phyloP scores from a whole-genome alignment of 805 yeast species.

The Candida dajiaensis region DNA sequence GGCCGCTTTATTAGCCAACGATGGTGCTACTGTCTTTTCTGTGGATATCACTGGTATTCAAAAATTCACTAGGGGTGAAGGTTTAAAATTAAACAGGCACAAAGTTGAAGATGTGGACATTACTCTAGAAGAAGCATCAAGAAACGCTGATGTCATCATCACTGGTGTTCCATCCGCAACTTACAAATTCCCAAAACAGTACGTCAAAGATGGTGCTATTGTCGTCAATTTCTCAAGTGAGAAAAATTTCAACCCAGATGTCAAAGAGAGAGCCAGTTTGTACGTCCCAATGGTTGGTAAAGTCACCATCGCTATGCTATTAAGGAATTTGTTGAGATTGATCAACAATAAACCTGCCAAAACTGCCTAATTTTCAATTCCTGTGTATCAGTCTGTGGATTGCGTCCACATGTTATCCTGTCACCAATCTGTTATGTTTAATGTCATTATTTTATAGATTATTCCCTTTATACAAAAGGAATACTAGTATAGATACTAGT shows the following conservation, averaged over 20 bases:
- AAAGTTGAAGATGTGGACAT: conserved; percentile 57
- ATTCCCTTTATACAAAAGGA: not conserved
- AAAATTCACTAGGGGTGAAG: conserved; percentile 91
- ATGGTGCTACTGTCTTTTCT: conserved; percentile 94
- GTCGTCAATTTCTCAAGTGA: conserved; percentile 86
- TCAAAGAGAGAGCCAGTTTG: conserved; percentile 80
- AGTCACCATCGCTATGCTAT: conserved; percentile 90
- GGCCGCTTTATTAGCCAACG: conserved; percentile 93
- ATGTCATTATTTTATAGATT: not conserved
- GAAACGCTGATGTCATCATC: conserved; percentile 81
- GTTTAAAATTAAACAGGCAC: conserved; percentile 74
- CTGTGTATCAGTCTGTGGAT: not conserved
- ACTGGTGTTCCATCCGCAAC: conserved; percentile 88
- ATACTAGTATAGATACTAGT: not conserved
- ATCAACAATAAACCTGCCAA: conserved; percentile 50
- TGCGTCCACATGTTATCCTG: not conserved
- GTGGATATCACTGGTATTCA: conserved; percentile 85
- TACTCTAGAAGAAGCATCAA: conserved; percentile 59
- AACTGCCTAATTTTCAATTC: not conserved
- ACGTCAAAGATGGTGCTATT: conserved; percentile 80
- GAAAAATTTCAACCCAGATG: conserved; percentile 78
- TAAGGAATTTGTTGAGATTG: conserved; percentile 82
- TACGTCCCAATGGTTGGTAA: conserved; percentile 96
- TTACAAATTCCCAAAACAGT: conserved; percentile 83
- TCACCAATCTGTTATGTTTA: not conserved